Percentiles rank a stretch among this genome's conserved stretches.
Evolutionary conservation across 2,329 filamentous ascomycete genomes (phyloP).

Genomic region (Knoxdaviesia capensis): DNA sequence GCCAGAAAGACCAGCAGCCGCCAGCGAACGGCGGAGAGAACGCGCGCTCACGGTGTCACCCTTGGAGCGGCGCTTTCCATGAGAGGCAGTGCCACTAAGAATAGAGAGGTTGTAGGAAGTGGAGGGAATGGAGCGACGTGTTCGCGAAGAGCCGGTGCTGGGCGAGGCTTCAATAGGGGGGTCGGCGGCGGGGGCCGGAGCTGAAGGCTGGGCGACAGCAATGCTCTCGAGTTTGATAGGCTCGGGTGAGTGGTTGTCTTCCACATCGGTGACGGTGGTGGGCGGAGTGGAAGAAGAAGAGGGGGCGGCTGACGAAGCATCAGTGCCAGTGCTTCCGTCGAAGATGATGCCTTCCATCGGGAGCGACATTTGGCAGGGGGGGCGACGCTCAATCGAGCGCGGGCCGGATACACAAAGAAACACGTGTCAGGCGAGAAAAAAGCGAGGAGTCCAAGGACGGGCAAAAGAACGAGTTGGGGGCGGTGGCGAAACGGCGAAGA

Average conservation of each 20-base stretch:
- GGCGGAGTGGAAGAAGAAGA: neutral
- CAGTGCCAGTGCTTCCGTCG: no score
- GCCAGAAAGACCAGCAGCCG: neutral
- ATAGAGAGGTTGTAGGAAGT: constrained; percentile 40
- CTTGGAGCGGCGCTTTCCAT: constrained; percentile 34
- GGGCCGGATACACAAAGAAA: no score
- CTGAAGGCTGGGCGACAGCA: constrained; percentile 4
- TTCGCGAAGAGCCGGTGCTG: constrained; percentile 4
- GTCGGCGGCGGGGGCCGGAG: constrained; percentile 7
- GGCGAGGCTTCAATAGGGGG: constrained; percentile 6
- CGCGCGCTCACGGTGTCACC: constrained; percentile 24
- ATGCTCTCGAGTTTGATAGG: constrained; percentile 15
- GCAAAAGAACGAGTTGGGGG: no score
- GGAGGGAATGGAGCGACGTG: constrained; percentile 5
- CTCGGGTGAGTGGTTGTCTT: constrained; percentile 29
- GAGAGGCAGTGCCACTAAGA: constrained; percentile 39
- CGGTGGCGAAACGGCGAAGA: no score
- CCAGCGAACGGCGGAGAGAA: constrained; percentile 15
- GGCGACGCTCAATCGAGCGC: no score
- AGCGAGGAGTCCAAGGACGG: no score
- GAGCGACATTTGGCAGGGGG: no score
- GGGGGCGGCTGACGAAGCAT: neutral
- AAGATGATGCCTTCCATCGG: no score
- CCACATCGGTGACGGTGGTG: constrained; percentile 42
- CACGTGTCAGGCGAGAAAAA: no score